These are phyloP conservation scores for Coemansia umbellata DNA, from an alignment of 192 early-diverging fungal species.

Conservation along the genomic window DNA sequence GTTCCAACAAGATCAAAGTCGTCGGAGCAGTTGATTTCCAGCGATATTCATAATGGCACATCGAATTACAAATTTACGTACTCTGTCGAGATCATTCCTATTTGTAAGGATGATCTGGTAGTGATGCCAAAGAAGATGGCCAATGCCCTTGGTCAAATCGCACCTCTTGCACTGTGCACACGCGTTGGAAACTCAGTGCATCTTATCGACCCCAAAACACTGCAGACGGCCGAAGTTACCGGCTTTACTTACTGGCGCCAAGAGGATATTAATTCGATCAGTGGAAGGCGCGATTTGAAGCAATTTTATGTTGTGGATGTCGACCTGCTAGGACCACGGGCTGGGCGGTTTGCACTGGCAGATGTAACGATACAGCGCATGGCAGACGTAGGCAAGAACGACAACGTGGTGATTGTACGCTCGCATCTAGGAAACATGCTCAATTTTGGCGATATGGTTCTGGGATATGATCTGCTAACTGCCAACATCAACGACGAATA, in stretches of 20 bases:
- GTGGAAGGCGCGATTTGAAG: conserved; percentile 72
- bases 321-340: conserved; percentile 69
- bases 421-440: conserved; percentile 91
- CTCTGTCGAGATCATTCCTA: conserved; percentile 90
- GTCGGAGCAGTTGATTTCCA: conserved; percentile 94
- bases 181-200: conserved; percentile 85
- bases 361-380: conserved; percentile 82
- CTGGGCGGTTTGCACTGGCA: conserved; percentile 77
- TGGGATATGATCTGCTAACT: conserved; percentile 86
- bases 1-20: conserved; percentile 85
- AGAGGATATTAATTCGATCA: conserved; percentile 67
- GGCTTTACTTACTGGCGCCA: conserved; percentile 78
- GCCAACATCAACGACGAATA: conserved; percentile 89
- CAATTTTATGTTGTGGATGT: conserved; percentile 98
- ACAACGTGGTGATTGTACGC: conserved; percentile 80
- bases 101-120: conserved; percentile 96
- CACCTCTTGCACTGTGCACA: conserved; percentile 76
- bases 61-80: conserved; percentile 97
- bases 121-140: conserved; percentile 84
- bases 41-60: conserved; percentile 86
- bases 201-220: conserved; percentile 83
- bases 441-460: conserved; percentile 83
- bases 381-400: conserved; percentile 77
- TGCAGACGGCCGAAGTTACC: conserved; percentile 71
- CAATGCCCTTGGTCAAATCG: conserved; percentile 77